These are phyloP conservation scores for Fusarium algeriense DNA, from an alignment of 2,329 filamentous ascomycete genomes.

Conservation along the genomic window DNA sequence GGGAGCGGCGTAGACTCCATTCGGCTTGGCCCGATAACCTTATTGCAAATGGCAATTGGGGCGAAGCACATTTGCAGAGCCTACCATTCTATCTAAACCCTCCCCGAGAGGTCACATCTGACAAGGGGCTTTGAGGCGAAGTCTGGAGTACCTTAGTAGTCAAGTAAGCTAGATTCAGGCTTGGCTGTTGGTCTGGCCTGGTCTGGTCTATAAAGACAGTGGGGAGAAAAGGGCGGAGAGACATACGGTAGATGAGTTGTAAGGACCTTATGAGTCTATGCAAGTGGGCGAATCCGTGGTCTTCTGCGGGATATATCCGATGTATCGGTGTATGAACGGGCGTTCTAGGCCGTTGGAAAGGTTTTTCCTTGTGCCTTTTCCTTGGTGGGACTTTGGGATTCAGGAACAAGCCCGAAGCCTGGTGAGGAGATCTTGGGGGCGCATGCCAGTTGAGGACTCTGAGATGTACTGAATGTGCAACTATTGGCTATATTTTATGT, in stretches of 20 bases:
- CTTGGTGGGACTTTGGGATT: conserved; percentile 16
- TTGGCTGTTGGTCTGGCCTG: conserved; percentile 16
- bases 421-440: conserved; percentile 8
- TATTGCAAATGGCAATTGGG: conserved; percentile 37
- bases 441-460: conserved; percentile 15
- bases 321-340: conserved; percentile 20
- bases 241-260: not conserved
- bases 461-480: not conserved
- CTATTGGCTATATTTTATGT: not conserved
- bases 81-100: conserved; percentile 12
- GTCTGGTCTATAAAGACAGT: conserved; percentile 1
- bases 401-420: conserved; percentile 18
- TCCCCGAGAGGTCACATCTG: conserved; percentile 7
- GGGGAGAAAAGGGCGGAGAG: conserved; percentile 1
- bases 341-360: conserved; percentile 15
- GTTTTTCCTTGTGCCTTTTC: conserved; percentile 13
- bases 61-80: conserved; percentile 23
- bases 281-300: conserved; percentile 26
- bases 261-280: conserved; percentile 4
- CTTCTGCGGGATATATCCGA: conserved; percentile 19
- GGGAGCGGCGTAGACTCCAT: conserved; percentile 23
- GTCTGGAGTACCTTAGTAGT: conserved; percentile 10
- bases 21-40: conserved; percentile 40
- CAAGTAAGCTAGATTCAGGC: conserved; percentile 13
- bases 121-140: conserved; percentile 15